Percentiles rank a stretch among this genome's conserved stretches.
Evolutionary conservation across 140 eudicot species (phyloP).

Genomic region (Ambrosia hybrid): DNA sequence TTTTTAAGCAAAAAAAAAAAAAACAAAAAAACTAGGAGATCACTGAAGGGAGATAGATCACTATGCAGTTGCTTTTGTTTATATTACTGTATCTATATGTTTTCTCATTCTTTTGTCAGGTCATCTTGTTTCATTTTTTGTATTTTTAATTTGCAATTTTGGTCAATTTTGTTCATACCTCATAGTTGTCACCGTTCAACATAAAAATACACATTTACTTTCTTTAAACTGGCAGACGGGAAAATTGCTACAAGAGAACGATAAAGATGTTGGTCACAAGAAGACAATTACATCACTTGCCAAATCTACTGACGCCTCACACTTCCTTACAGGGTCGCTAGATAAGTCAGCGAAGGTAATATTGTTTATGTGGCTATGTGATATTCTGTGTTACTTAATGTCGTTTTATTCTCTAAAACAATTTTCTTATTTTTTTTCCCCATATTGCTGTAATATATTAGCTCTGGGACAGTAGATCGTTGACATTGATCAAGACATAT

Average conservation of each 20-base stretch:
- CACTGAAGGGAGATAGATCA: neutral
- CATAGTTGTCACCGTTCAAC: neutral
- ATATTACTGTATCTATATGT: neutral
- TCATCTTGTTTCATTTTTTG: neutral
- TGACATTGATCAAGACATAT: slow-evolving; percentile 75
- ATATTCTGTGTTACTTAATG: neutral
- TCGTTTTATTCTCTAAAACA: neutral
- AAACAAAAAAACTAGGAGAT: neutral
- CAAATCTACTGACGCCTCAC: slow-evolving; percentile 72
- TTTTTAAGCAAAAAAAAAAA: neutral
- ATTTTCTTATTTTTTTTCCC: neutral
- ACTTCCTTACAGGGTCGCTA: slow-evolving; percentile 70
- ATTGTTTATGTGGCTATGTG: neutral
- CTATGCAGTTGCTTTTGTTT: neutral
- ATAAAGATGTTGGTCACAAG: slow-evolving; percentile 64
- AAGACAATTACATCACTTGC: slow-evolving; percentile 71
- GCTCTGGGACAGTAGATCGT: slow-evolving; percentile 85
- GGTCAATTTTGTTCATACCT: neutral
- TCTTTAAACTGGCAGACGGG: slow-evolving; percentile 49
- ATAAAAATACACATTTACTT: neutral
- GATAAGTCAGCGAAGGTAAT: slow-evolving; percentile 85
- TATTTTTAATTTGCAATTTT: neutral
- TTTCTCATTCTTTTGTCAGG: neutral
- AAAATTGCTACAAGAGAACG: slow-evolving; percentile 62
- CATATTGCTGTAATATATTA: slow-evolving; percentile 9